These are phyloP conservation scores for Coemansia umbellata DNA, from an alignment of 192 early-diverging fungal species.

Conservation along the genomic window DNA sequence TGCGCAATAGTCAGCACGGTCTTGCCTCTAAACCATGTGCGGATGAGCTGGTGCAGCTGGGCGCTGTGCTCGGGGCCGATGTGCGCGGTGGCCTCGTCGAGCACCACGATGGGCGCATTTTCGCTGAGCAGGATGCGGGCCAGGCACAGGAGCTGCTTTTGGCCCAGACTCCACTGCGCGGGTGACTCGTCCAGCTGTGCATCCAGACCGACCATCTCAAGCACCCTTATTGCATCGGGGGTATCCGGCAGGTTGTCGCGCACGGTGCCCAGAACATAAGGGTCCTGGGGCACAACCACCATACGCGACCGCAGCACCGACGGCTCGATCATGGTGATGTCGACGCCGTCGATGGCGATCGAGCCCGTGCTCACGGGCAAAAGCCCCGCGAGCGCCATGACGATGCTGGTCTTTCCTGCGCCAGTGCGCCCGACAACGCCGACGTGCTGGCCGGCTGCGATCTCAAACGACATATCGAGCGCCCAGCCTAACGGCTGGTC, in stretches of 20 bases:
- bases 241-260: slow-evolving; percentile 73
- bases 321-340: slow-evolving; percentile 60
- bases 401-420: slow-evolving; percentile 66
- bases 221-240: slow-evolving; percentile 62
- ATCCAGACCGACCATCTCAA: slow-evolving; percentile 56
- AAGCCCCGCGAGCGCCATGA: slow-evolving; percentile 66
- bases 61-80: slow-evolving; percentile 53
- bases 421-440: slow-evolving; percentile 87
- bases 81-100: slow-evolving; percentile 66
- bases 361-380: slow-evolving; percentile 39
- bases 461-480: slow-evolving; percentile 57
- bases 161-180: slow-evolving; percentile 51
- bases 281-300: slow-evolving; percentile 88
- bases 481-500: slow-evolving; percentile 26
- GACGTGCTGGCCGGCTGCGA: slow-evolving; percentile 64
- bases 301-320: slow-evolving; percentile 64
- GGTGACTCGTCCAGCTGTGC: neutral
- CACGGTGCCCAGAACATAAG: slow-evolving; percentile 70
- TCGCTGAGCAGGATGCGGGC: slow-evolving; percentile 56
- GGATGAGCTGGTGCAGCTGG: slow-evolving; percentile 53
- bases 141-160: slow-evolving; percentile 58
- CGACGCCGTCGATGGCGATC: slow-evolving; percentile 72
- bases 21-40: slow-evolving; percentile 42
- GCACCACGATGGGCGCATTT: slow-evolving; percentile 54
- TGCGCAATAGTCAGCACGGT: slow-evolving; percentile 69